Evolutionary conservation across 1,284 basidiomycete genomes (phyloP), one percentile per base, ranked within the genome.

Genomic region (Sanguinoderma infundibulare): DNA sequence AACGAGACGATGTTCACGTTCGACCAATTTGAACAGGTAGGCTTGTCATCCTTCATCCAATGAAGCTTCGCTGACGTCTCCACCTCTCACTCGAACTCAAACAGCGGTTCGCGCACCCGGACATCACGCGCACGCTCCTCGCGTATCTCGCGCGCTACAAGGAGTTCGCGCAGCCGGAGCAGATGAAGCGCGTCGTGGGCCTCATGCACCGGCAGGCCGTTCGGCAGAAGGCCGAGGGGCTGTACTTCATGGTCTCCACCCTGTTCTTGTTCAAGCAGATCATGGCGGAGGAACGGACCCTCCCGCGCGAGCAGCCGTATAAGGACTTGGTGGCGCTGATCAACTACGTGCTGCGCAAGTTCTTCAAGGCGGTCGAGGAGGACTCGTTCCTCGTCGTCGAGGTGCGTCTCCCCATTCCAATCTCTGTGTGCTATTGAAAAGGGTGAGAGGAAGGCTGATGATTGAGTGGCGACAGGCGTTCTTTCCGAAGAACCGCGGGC

Each of bases 231-330:
- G 94, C 94, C 0, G 95, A 98, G 73, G 94, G 90, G 0, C 77
- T 98, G 14, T 98, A 94, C 77, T 98, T 95, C 84, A 94, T 95
- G 75, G 94, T 93, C 7, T 94, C 95, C 26, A 91, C 91, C 5
- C 77, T 98, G 61, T 80, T 90, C 66, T 83, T 97, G 36, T 98
- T 98, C 84, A 90, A 91, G 72, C 77, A 81, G 35, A 91, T 98
- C 66, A 77, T 97, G 52, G 87, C 89, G 57, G 88, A 94, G 70
- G 86, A 92, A 72, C 83, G 85, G 61, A 83, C 86, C 7, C 81
- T 96, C 46, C 92, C 94, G 52, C 85, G 85, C 57, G 88, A 91
- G 49, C 87, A 90, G 62, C 81, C 91, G 1, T 89, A 93, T 76
- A 90, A 90, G 68, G 95, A 98, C 74, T 85, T 98, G 40, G 74